A percentile compares a stretch with the other conserved stretches of the same genome.
phyloP scores from a whole-genome alignment of 305 asterid genomes.

The Euphrasia arctica region DNA sequence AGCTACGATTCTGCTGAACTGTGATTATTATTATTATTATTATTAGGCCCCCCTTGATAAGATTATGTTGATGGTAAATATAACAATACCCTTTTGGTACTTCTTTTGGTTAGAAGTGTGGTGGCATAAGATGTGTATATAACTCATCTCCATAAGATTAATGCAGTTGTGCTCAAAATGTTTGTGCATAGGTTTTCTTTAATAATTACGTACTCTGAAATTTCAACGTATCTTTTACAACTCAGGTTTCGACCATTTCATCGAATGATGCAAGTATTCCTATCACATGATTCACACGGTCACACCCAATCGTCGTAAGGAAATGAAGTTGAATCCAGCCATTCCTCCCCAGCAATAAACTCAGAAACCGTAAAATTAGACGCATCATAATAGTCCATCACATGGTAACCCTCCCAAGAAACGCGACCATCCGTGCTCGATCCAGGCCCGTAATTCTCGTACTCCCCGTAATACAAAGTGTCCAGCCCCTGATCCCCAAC shows the following conservation, averaged over 20 bases:
- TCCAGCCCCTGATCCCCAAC: constrained; percentile 48
- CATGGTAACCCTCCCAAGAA: constrained; percentile 59
- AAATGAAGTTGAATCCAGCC: constrained; percentile 82
- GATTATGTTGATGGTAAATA: not conserved
- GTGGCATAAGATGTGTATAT: not conserved
- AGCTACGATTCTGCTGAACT: constrained; percentile 35
- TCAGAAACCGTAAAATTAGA: constrained; percentile 56
- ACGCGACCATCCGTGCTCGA: constrained; percentile 59
- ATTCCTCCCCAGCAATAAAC: constrained; percentile 65
- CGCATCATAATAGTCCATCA: constrained; percentile 65
- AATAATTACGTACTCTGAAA: too few relatives aligned
- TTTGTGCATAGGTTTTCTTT: too few relatives aligned
- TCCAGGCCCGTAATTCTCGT: constrained; percentile 65
- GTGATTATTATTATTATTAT: not conserved
- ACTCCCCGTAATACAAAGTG: constrained; percentile 83
- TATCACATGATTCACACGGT: not conserved
- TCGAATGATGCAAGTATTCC: not conserved
- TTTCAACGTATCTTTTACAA: not conserved
- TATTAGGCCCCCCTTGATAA: not conserved
- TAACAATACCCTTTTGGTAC: not conserved
- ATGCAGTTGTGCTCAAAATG: too few relatives aligned
- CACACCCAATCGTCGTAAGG: constrained; percentile 74
- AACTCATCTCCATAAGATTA: not conserved
- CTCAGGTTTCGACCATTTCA: not conserved
- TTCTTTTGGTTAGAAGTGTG: too few relatives aligned